Base-by-base conservation (phyloP, 371 early-diverging fungal genomes). In the Gilbertella persicaria region DNA sequence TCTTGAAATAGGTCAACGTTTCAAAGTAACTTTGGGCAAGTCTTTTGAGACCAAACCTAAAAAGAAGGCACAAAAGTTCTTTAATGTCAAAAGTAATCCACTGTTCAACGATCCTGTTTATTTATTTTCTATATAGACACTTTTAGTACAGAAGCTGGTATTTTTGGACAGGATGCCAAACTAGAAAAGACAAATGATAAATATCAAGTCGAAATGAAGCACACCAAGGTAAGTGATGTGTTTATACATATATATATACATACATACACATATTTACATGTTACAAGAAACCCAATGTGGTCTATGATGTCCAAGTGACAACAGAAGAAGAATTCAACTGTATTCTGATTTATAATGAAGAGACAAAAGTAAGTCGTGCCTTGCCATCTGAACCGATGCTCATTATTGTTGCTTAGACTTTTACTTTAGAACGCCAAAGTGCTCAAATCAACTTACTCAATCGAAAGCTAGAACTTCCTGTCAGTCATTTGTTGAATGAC, bases 301-400 rank as follows among this genome's bases (percentile, higher is more conserved):
- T 37, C 3, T 59, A 45, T 14, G 53, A 59, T 36, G 60, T 53
- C 13, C 42, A 59, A 24, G 38, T 59, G 10, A 38, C 30, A 5
- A 47, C 53, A 10, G 44, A 48, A 25, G 60, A 59, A 43, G 60
- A 59, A 20, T 48, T 44, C 24, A 40, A 60, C 10, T 60, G 55
- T 39, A 49, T 60, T 24, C 45, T 60, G n/a, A 53, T 60, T 40
- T 60, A 49, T 39, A 53, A 60, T 25, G 50, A 60, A 16, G 50
- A 54, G 30, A 51, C 54, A n/a, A 54, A 54, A 44, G 60, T 60
- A 47, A 41, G 16, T n/a, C n/a, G n/a, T n/a, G n/a, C n/a, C n/a
- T n/a, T n/a, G n/a, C n/a, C n/a, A n/a, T n/a, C n/a, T n/a, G n/a
- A n/a, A n/a, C n/a, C n/a, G n/a, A n/a, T n/a, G n/a, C n/a, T n/a